These are phyloP conservation scores for Pseudoscleropodium purum DNA, from an alignment of 225 moss, liverwort and hornwort genomes.

Conservation along the genomic window DNA sequence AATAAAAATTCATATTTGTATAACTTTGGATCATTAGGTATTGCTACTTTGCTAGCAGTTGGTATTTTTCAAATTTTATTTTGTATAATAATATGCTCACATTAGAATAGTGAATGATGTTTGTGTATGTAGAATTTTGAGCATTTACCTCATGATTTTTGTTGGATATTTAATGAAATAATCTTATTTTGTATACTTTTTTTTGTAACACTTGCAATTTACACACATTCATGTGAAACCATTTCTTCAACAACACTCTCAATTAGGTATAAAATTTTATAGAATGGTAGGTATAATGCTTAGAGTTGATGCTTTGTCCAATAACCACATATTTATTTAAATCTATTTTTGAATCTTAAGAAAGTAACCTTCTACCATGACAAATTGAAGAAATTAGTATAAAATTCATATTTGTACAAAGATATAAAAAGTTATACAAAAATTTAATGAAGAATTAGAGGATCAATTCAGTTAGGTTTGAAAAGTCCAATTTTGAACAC, in stretches of 20 bases:
- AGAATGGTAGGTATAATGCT: neutral
- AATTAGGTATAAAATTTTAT: neutral
- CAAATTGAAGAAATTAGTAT: neutral
- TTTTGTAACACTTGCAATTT: no score
- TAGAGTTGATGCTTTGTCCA: neutral
- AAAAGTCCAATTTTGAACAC: accelerated
- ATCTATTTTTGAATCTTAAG: neutral
- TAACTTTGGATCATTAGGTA: neutral
- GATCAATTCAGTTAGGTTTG: accelerated
- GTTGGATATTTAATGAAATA: no score
- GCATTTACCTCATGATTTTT: no score
- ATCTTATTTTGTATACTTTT: no score
- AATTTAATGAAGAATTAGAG: neutral
- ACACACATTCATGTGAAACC: no score
- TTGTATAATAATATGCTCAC: neutral
- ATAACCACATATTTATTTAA: neutral
- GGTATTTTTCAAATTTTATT: neutral
- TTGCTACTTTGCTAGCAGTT: neutral
- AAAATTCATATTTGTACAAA: neutral
- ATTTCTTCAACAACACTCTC: no score
- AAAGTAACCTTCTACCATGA: neutral
- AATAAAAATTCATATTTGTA: neutral
- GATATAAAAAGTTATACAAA: neutral
- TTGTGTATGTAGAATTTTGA: neutral
- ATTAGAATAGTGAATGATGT: neutral